These are phyloP conservation scores for Cladosporium sp. DNA, from an alignment of 2,329 filamentous ascomycete species.

Conservation along the genomic window DNA sequence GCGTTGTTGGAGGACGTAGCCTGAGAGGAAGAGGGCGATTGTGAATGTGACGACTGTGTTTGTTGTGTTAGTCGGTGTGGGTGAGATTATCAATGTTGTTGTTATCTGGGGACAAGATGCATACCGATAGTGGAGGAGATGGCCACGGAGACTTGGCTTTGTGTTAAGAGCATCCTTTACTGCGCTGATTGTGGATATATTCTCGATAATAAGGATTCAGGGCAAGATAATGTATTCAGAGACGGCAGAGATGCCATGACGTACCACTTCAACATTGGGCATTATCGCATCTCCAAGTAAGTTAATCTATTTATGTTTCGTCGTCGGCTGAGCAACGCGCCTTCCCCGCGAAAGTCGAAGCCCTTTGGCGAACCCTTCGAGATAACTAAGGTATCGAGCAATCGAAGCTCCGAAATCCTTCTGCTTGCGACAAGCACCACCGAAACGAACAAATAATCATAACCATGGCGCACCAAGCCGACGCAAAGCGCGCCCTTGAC, in stretches of 20 bases:
- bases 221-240: constrained; percentile 13
- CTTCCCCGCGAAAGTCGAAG: constrained; percentile 14
- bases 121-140: constrained; percentile 66
- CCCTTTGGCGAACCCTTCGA: background rate
- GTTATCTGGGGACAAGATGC: constrained; percentile 29
- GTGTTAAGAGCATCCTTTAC: constrained; percentile 62
- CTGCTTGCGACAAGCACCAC: background rate
- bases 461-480: constrained; percentile 67
- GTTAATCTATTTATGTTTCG: constrained; percentile 14
- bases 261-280: background rate
- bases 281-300: background rate
- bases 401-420: background rate
- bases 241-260: constrained; percentile 11
- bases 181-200: constrained; percentile 15
- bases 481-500: constrained; percentile 77
- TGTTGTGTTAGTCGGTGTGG: constrained; percentile 10
- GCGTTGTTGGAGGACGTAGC: constrained; percentile 84
- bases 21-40: constrained; percentile 76
- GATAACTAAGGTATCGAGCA: background rate
- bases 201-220: constrained; percentile 2
- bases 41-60: constrained; percentile 42
- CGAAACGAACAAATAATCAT: background rate
- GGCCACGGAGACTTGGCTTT: constrained; percentile 69
- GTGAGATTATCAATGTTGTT: background rate
- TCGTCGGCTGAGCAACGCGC: constrained; percentile 19